phyloP scores from a whole-genome alignment of 345 rosid genomes.

The Hibiscus tridactylites region DNA sequence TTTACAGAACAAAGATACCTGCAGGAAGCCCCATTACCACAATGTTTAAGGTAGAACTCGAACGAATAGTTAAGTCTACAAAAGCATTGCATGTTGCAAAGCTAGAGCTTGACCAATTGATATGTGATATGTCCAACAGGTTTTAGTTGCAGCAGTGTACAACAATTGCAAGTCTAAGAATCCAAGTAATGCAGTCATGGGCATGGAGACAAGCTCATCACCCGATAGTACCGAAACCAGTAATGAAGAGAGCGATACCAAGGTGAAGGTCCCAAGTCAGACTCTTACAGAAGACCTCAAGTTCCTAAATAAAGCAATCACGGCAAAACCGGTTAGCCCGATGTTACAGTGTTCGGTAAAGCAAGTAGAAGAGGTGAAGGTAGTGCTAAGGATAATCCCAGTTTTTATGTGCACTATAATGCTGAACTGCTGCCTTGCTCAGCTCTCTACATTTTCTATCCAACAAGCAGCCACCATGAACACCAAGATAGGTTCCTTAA shows the following conservation, averaged over 20 bases:
- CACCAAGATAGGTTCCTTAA: slow-evolving; percentile 53
- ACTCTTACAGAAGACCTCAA: slow-evolving; percentile 23
- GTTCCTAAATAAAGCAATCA: slow-evolving; percentile 43
- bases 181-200: slow-evolving; percentile 50
- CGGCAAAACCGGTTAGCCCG: slow-evolving; percentile 17
- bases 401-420: slow-evolving; percentile 79
- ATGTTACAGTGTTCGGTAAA: slow-evolving; percentile 40
- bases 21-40: slow-evolving; percentile 92
- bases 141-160: slow-evolving; percentile 44
- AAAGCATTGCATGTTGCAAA: not conserved
- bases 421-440: slow-evolving; percentile 91
- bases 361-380: slow-evolving; percentile 61
- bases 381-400: slow-evolving; percentile 55
- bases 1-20: slow-evolving; percentile 69
- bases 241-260: slow-evolving; percentile 6
- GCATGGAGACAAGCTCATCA: slow-evolving; percentile 46
- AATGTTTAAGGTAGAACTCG: slow-evolving; percentile 49
- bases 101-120: not conserved
- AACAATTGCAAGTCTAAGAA: slow-evolving; percentile 27
- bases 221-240: slow-evolving; percentile 18
- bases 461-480: slow-evolving; percentile 91
- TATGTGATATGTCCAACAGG: slow-evolving; percentile 26
- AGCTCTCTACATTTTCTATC: slow-evolving; percentile 84
- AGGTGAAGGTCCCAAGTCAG: slow-evolving; percentile 10
- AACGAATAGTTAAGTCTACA: not conserved